These are phyloP conservation scores for Aspergillus nomiae DNA, from an alignment of 2,329 filamentous ascomycete species.

Conservation along the genomic window DNA sequence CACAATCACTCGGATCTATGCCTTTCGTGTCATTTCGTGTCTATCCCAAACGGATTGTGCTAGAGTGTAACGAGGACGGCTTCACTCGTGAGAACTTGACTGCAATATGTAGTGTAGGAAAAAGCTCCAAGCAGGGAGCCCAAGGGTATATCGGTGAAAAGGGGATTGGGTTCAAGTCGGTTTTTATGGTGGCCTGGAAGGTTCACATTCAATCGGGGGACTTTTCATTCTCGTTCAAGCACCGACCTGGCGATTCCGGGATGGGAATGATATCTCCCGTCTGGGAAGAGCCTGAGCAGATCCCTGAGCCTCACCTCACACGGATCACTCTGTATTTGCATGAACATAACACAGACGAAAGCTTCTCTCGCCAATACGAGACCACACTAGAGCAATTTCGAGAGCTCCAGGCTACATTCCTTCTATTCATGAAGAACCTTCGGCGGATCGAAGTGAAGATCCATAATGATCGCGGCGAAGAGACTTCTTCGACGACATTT, in stretches of 20 bases:
- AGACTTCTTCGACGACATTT: conserved; percentile 7
- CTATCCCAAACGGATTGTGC: conserved; percentile 33
- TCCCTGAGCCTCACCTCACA: conserved; percentile 24
- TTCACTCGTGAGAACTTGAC: conserved; percentile 38
- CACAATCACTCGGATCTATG: background rate
- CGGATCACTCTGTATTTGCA: conserved; percentile 40
- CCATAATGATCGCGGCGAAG: conserved; percentile 15
- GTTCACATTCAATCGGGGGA: conserved; percentile 44
- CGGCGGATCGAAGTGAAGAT: conserved; percentile 25
- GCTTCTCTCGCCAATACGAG: conserved; percentile 21
- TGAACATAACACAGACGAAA: conserved; percentile 24
- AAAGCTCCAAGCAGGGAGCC: conserved; percentile 36
- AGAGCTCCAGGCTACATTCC: conserved; percentile 40
- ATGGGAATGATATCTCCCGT: conserved; percentile 56
- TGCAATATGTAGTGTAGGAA: conserved; percentile 43
- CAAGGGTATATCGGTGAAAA: conserved; percentile 36
- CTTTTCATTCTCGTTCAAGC: conserved; percentile 41
- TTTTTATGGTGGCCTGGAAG: conserved; percentile 37
- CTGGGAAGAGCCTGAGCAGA: conserved; percentile 17
- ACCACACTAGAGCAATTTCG: conserved; percentile 15
- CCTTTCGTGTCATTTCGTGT: conserved; percentile 27
- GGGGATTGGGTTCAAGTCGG: conserved; percentile 41
- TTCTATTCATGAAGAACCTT: conserved; percentile 50
- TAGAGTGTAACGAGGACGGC: conserved; percentile 51
- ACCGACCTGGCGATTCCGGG: conserved; percentile 41